phyloP scores from a whole-genome alignment of 2,329 filamentous ascomycete genomes.

The Aureobasidium pullulans region DNA sequence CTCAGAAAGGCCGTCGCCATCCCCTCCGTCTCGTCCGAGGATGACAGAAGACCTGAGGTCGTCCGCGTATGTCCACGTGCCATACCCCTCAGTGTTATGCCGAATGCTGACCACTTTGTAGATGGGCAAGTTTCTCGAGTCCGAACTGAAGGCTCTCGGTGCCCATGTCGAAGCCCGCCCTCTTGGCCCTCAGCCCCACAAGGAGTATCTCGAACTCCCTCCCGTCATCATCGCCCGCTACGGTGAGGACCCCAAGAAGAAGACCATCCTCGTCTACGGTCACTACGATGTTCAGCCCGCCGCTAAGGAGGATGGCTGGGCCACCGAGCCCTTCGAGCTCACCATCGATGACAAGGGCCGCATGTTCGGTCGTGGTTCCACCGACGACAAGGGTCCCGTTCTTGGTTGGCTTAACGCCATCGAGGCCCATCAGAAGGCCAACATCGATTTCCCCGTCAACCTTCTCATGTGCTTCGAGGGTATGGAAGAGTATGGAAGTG shows the following conservation, averaged over 20 bases:
- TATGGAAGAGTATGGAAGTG: conserved; percentile 98
- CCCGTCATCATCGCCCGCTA: conserved; percentile 90
- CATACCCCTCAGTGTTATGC: neutral
- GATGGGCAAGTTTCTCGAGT: conserved; percentile 88
- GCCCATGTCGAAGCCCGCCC: conserved; percentile 80
- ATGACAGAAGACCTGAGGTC: conserved; percentile 81
- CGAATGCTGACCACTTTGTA: conserved; percentile 21
- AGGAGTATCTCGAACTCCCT: conserved; percentile 83
- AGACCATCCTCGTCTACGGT: conserved; percentile 92
- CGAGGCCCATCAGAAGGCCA: conserved; percentile 92
- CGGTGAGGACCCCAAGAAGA: conserved; percentile 84
- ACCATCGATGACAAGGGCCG: conserved; percentile 81
- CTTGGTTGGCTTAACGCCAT: conserved; percentile 97
- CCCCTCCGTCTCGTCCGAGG: conserved; percentile 88
- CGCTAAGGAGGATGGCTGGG: conserved; percentile 88
- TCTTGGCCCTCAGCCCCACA: conserved; percentile 85
- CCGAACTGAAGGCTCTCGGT: conserved; percentile 74
- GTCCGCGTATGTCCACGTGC: conserved; percentile 53
- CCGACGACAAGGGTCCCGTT: conserved; percentile 96
- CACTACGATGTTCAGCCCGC: conserved; percentile 99
- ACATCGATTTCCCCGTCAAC: conserved; percentile 92
- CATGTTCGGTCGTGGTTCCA: conserved; percentile 94
- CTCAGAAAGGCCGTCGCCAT: conserved; percentile 90
- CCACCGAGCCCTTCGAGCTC: conserved; percentile 86
- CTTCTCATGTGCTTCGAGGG: conserved; percentile 99